A percentile compares a stretch with the other conserved stretches of the same genome.
Conservation (phyloP, 805 yeast species). For the Saccharomycopsis sp. region DNA sequence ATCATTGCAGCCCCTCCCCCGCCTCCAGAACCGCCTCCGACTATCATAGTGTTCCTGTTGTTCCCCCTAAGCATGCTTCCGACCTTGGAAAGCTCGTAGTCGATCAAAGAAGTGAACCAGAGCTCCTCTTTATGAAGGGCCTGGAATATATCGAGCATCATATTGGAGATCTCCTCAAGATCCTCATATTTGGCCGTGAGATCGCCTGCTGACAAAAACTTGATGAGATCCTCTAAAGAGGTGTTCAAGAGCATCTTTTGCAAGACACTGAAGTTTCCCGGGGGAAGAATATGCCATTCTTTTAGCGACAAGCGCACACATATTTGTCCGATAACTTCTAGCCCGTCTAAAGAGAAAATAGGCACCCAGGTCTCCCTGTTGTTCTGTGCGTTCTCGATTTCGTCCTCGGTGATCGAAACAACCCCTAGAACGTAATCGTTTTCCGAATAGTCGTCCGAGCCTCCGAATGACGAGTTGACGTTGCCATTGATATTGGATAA, state of each 20-base stretch:
- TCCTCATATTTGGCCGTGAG: constrained; percentile 31
- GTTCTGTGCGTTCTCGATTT: constrained; percentile 20
- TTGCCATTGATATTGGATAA: not conserved
- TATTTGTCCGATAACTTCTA: constrained; percentile 46
- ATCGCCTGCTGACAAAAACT: constrained; percentile 34
- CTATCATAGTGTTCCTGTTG: not conserved
- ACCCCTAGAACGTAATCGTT: constrained; percentile 33
- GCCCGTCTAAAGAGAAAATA: constrained; percentile 31
- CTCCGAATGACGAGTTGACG: not conserved
- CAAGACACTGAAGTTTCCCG: constrained; percentile 51
- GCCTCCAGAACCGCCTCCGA: not conserved
- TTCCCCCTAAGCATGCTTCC: constrained; percentile 17
- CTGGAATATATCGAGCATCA: constrained; percentile 70
- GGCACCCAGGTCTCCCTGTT: constrained; percentile 35
- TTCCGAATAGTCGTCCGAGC: constrained; percentile 14
- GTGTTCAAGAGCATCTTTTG: constrained; percentile 53
- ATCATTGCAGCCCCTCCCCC: constrained; percentile 1
- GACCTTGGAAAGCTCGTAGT: constrained; percentile 49
- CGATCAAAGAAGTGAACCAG: constrained; percentile 68
- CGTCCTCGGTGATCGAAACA: constrained; percentile 22
- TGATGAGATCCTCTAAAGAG: constrained; percentile 46
- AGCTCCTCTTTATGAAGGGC: constrained; percentile 58
- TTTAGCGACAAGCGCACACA: constrained; percentile 43
- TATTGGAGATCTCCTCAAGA: constrained; percentile 48
- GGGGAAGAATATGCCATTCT: constrained; percentile 55